These are phyloP conservation scores for Arbutus unedo DNA, from an alignment of 148 eudicot genomes.

Conservation along the genomic window DNA sequence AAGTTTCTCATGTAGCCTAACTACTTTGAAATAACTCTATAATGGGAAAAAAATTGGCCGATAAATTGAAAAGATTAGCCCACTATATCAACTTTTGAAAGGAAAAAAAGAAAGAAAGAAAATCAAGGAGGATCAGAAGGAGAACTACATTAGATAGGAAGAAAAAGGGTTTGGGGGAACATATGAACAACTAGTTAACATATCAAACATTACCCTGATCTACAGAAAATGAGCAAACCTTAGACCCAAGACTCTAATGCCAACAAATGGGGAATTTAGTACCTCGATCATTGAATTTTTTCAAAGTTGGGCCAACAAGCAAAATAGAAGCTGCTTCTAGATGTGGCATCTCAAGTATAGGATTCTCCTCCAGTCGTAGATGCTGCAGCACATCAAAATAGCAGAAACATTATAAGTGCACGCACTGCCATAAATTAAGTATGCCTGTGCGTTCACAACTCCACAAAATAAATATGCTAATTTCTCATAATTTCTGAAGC, in stretches of 20 bases:
- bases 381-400: slow-evolving; percentile 61
- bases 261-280: slow-evolving; percentile 10
- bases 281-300: slow-evolving; percentile 95
- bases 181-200: background rate
- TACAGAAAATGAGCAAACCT: background rate
- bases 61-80: slow-evolving; percentile 3
- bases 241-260: background rate
- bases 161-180: slow-evolving; percentile 2
- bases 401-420: background rate
- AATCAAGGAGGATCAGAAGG: background rate
- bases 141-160: background rate
- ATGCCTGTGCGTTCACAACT: background rate
- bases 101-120: background rate
- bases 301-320: slow-evolving; percentile 90
- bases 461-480: background rate
- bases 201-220: background rate
- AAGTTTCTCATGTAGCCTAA: background rate
- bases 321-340: slow-evolving; percentile 91
- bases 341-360: slow-evolving; percentile 89
- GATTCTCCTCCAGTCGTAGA: slow-evolving; percentile 93
- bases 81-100: background rate
- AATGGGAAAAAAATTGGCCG: background rate
- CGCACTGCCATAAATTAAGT: background rate
- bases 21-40: background rate
- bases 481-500: background rate